phyloP scores from a whole-genome alignment of 352 stramenopile genomes.

The Phytopythium sindhum region DNA sequence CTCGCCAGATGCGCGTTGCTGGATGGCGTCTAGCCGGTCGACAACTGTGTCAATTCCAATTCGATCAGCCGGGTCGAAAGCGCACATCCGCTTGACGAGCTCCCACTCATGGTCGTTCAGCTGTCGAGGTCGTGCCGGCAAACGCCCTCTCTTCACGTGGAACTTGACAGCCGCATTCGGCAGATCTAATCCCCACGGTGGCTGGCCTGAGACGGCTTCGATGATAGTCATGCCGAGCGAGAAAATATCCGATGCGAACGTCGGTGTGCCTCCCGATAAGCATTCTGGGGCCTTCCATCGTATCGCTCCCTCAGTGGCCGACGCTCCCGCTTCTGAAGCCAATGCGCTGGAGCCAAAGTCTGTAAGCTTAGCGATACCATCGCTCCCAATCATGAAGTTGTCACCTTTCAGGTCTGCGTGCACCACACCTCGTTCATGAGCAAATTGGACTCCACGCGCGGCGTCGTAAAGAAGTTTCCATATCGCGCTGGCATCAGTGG shows the following conservation, averaged over 20 bases:
- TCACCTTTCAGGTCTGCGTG: slow-evolving; percentile 70
- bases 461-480: slow-evolving; percentile 24
- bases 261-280: slow-evolving; percentile 2
- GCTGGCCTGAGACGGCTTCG: slow-evolving; percentile 6
- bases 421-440: slow-evolving; percentile 37
- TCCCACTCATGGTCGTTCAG: slow-evolving; percentile 23
- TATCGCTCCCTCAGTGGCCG: neutral
- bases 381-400: slow-evolving; percentile 20
- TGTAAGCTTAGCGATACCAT: slow-evolving; percentile 12
- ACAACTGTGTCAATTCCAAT: slow-evolving; percentile 22
- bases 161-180: slow-evolving; percentile 5
- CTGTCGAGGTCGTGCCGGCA: slow-evolving; percentile 11
- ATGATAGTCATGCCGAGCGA: slow-evolving; percentile 23
- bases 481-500: slow-evolving; percentile 6
- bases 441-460: slow-evolving; percentile 43
- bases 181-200: slow-evolving; percentile 5
- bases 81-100: slow-evolving; percentile 24
- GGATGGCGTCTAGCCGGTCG: neutral
- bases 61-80: slow-evolving; percentile 17
- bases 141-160: slow-evolving; percentile 9
- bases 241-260: slow-evolving; percentile 22
- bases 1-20: neutral
- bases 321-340: neutral
- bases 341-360: slow-evolving; percentile 14
- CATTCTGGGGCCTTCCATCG: slow-evolving; percentile 22